phyloP scores from a whole-genome alignment of 1,284 basidiomycete genomes.

The Naganishia sp. region DNA sequence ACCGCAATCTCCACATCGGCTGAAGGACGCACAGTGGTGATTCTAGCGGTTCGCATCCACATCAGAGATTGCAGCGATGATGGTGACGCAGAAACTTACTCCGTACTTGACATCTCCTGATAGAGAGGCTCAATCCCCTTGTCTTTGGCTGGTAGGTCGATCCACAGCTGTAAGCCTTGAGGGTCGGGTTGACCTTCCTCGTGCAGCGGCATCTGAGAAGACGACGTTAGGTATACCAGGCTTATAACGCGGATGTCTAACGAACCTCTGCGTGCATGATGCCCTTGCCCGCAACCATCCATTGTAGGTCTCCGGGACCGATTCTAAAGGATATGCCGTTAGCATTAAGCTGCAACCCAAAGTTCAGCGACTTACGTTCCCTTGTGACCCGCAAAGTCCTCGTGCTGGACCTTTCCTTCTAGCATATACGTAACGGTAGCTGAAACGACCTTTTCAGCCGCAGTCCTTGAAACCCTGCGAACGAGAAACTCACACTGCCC shows the following conservation, averaged over 20 bases:
- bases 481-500: conserved; percentile 61
- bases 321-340: conserved; percentile 55
- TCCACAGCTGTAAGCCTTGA: conserved; percentile 86
- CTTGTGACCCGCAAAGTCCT: conserved; percentile 87
- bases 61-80: neutral
- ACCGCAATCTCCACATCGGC: conserved; percentile 78
- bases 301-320: conserved; percentile 82
- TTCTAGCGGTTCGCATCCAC: conserved; percentile 54
- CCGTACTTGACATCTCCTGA: conserved; percentile 56
- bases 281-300: conserved; percentile 81
- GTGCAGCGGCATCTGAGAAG: conserved; percentile 74
- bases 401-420: conserved; percentile 71
- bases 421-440: conserved; percentile 75
- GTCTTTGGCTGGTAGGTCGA: conserved; percentile 82
- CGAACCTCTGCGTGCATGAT: conserved; percentile 68
- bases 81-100: conserved; percentile 51
- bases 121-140: conserved; percentile 71
- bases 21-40: conserved; percentile 69
- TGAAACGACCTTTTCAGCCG: conserved; percentile 11
- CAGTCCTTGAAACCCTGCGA: neutral
- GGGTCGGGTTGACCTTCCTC: conserved; percentile 67
- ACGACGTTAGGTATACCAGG: too few species aligned
- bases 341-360: neutral
- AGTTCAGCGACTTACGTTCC: conserved; percentile 54
- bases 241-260: neutral